Percentiles rank a stretch among this genome's conserved stretches.
Evolutionary conservation across 75 land plant species (phyloP).

Genomic region (Picea sitchensis): DNA sequence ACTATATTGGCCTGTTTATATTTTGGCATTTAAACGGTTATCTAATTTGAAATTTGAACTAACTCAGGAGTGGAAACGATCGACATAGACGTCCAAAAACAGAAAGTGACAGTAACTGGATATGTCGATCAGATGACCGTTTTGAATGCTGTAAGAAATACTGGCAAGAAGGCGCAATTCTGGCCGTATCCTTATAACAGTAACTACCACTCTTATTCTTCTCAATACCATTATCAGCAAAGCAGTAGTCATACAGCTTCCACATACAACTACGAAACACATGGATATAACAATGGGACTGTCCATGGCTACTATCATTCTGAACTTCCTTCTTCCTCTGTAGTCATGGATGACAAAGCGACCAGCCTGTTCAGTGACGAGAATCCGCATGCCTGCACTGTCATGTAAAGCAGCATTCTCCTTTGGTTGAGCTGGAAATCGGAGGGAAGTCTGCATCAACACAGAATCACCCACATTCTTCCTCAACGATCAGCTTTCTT

Average conservation of each 20-base stretch:
- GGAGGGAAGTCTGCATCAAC: no score
- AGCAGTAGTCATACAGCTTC: background rate
- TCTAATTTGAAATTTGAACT: background rate
- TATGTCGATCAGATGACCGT: constrained; percentile 17
- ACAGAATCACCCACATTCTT: no score
- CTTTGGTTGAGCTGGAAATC: no score
- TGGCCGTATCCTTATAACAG: constrained; percentile 16
- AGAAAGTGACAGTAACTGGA: constrained; percentile 34
- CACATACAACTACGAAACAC: background rate
- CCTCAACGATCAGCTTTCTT: no score
- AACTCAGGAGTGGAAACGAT: constrained; percentile 20
- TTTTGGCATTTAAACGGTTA: background rate
- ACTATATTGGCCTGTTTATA: background rate
- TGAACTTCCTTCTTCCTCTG: background rate
- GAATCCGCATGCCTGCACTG: background rate
- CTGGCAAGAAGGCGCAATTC: constrained; percentile 27
- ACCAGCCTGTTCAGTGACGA: background rate
- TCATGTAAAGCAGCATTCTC: background rate
- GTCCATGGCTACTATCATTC: background rate
- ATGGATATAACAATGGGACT: background rate
- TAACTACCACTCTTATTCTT: background rate
- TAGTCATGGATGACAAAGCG: background rate
- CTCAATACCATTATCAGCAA: background rate
- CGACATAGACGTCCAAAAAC: constrained; percentile 12
- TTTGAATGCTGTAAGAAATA: constrained; percentile 18